Evolutionary conservation across 169 alveolate genomes (phyloP).

Genomic region (Besnoitia besnoiti): DNA sequence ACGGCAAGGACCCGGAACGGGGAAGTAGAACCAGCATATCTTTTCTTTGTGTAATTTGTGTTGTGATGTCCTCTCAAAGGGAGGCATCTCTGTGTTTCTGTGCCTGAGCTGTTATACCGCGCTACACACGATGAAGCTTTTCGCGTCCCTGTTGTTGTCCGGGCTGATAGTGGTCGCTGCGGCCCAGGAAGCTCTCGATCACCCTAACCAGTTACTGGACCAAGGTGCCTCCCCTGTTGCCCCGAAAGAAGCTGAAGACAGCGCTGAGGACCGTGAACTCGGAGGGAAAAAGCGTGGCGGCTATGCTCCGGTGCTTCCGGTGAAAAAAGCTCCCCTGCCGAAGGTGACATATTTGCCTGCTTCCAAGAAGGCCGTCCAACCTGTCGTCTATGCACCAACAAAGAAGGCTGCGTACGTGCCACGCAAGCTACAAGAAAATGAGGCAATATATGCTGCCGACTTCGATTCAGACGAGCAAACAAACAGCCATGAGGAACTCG

Average conservation of each 20-base stretch:
- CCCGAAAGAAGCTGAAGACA: not conserved
- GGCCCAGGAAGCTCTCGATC: not conserved
- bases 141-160: not conserved
- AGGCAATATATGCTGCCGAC: too few species aligned
- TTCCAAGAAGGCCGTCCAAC: too few species aligned
- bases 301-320: not conserved
- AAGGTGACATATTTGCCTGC: not conserved
- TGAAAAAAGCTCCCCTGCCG: not conserved
- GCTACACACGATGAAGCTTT: not conserved
- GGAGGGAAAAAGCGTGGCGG: slow-evolving; percentile 1
- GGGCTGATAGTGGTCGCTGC: not conserved
- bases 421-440: too few species aligned
- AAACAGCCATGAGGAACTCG: too few species aligned
- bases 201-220: not conserved
- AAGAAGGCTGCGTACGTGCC: too few species aligned
- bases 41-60: not conserved
- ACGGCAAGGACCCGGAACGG: too few species aligned
- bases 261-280: slow-evolving; percentile 10
- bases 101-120: not conserved
- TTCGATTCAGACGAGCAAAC: too few species aligned
- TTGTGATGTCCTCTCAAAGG: not conserved
- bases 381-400: too few species aligned
- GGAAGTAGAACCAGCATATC: not conserved
- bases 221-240: not conserved
- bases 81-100: not conserved